Evolutionary conservation across 169 alveolate genomes (phyloP).

Genomic region (Toxoplasma gondii): DNA sequence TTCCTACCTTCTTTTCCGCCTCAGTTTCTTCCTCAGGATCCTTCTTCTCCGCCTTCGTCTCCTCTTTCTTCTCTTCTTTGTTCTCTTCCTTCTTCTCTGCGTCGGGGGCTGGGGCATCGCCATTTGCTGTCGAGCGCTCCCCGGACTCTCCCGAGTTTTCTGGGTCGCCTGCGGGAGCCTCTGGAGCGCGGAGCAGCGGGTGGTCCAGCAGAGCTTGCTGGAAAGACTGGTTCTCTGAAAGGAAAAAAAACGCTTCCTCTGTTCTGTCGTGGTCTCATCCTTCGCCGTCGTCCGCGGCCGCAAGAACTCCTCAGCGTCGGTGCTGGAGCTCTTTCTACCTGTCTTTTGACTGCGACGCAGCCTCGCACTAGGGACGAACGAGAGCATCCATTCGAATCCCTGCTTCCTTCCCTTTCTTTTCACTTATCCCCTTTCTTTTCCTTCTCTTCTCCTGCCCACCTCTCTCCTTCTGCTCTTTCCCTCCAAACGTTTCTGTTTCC

Average conservation of each 20-base stretch:
- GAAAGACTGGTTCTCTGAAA: constrained; percentile 14
- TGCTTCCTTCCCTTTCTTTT: too few species aligned
- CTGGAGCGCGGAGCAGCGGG: neutral
- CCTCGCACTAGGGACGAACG: too few species aligned
- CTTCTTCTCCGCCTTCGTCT: neutral
- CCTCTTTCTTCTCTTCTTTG: neutral
- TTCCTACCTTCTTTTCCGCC: neutral
- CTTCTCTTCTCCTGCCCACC: too few species aligned
- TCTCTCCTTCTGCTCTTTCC: too few species aligned
- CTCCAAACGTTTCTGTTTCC: neutral
- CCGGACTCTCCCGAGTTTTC: neutral
- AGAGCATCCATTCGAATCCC: too few species aligned
- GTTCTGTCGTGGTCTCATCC: too few species aligned
- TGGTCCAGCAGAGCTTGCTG: constrained; percentile 25
- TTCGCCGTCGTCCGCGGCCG: too few species aligned
- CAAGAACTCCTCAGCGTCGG: too few species aligned
- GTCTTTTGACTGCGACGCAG: too few species aligned
- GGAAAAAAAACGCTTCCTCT: neutral
- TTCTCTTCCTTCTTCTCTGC: neutral
- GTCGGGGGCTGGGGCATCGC: neutral
- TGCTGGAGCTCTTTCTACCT: too few species aligned
- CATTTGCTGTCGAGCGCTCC: neutral
- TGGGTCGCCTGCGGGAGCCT: neutral
- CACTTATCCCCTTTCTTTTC: too few species aligned
- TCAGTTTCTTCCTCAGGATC: neutral